Evolutionary conservation across 257 asterid genomes (phyloP), one percentile per base, ranked within the genome.

Genomic region (Solanum corneliomulleri): DNA sequence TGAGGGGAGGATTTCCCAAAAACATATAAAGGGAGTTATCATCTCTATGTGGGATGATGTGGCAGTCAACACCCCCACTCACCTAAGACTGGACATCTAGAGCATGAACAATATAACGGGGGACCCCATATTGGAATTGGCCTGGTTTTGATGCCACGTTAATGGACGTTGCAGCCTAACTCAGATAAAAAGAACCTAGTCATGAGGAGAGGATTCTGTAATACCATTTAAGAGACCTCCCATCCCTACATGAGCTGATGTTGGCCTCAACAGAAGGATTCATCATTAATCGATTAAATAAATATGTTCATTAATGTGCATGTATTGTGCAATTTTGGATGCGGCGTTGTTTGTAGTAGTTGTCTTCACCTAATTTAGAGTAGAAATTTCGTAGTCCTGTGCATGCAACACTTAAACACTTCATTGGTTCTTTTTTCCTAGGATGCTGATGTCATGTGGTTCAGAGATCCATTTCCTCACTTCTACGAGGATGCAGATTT

Each of bases 361-460:
- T 94, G 58, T 90, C 90, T 97, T 49, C 56, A 56, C 64, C 64
- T 1, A 56, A n/a, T 56, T 20, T 56, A 20, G 4, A 56, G 64
- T 56, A 85, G 66, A 93, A 86, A 84, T 74, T 21, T 25, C 74
- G 1, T 27, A 16, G 44, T 31, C 15, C 15, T 23, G 4, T 33
- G 78, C 45, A 71, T 71, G 78, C 14, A 13, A 71, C n/a, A 33
- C 45, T 18, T 20, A 71, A 44, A 78, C 64, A 56, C 42, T 78
- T 71, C 9, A 71, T 81, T 81, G 20, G 58, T 39, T 72, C 66
- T 25, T 33, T 86, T 27, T 23, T 23, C 45, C 85, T 89, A 92
- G 97, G 96, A 94, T 83, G 92, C 97, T 44, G 95, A 94, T 88
- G 85, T 94, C 31, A 88, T 93, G 92, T 94, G 97, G 97, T 81